A percentile compares a stretch with the other conserved stretches of the same genome.
These are phyloP conservation scores for Penicillium nucicola DNA, from an alignment of 495 filamentous ascomycete genomes.

Conservation along the genomic window DNA sequence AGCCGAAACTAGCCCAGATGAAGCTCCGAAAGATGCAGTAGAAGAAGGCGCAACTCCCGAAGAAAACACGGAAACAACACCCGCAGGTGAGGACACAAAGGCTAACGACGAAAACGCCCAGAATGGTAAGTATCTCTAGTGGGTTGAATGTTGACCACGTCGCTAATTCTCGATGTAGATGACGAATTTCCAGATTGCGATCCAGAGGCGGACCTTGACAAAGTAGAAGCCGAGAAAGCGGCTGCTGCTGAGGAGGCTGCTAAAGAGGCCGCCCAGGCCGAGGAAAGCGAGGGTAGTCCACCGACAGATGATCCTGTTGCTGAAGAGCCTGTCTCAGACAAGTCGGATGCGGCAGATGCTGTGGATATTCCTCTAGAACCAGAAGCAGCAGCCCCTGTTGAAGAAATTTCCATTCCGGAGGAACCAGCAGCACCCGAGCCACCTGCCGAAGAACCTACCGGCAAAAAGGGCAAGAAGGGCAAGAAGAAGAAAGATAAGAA, in stretches of 20 bases:
- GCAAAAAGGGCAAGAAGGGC: neutral
- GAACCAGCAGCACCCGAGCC: neutral
- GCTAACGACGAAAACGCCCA: slow-evolving; percentile 8
- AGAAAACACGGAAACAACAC: neutral
- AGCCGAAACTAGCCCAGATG: slow-evolving; percentile 5
- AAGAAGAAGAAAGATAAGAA: slow-evolving; percentile 14
- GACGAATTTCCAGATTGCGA: slow-evolving; percentile 31
- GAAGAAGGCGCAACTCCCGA: slow-evolving; percentile 7
- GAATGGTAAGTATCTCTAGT: slow-evolving; percentile 15
- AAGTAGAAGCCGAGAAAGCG: slow-evolving; percentile 31
- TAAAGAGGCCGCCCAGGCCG: slow-evolving; percentile 22
- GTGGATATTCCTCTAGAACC: neutral
- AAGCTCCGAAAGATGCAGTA: neutral
- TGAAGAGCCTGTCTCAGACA: slow-evolving; percentile 8
- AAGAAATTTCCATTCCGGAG: neutral
- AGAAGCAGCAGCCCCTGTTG: slow-evolving; percentile 1
- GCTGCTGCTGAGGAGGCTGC: slow-evolving; percentile 21
- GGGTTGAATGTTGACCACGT: neutral
- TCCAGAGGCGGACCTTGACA: slow-evolving; percentile 24
- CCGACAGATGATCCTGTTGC: slow-evolving; percentile 9
- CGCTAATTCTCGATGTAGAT: slow-evolving; percentile 14
- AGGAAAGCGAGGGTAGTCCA: slow-evolving; percentile 14
- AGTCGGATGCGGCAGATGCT: slow-evolving; percentile 6
- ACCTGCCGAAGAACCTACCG: neutral
- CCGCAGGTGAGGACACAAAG: neutral